Evolutionary conservation across 306 rosid genomes (phyloP), one percentile per base, ranked within the genome.

Genomic region (Cyclanthera cordifolia): DNA sequence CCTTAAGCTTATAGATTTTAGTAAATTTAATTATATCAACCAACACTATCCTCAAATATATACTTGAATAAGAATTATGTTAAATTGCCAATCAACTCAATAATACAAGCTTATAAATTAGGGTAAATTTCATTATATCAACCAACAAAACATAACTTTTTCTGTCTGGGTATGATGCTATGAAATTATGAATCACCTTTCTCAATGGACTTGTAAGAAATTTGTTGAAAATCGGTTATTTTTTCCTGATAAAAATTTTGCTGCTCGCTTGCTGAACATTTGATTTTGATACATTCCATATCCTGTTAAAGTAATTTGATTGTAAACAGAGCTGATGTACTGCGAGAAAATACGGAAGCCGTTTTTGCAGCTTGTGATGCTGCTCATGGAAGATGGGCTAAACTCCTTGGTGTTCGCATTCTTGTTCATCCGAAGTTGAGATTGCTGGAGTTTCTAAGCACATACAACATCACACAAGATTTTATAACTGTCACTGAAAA

Each of bases 311-410:
- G 75, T 72, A 77, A 75, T 87, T 78, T 75, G 82, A 78, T 86
- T 79, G 84, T 83, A 78, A 80, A 79, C 97, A 94, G 99, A 82
- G 91, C 97, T 77, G 99, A 94, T 79, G 96, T 90, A 76, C 79
- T 88, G 91, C 91, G 99, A 79, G 99, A 94, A 86, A 94, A 94
- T 82, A 89, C 99, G 81, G 99, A 90, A 94, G 99, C 99, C 59
- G 95, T 94, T 79, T 89, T 94, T 85, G 99, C 99, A 70, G 99
- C 99, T 56, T 94, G 97, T 74, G 99, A 94, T 86, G 96, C 96
- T 81, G 97, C 99, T 74, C 99, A 94, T 76, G 99, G 99, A 79
- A 86, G 99, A 85, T 94, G 99, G 99, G 99, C 99, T 1, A 94
- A 94, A 80, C 89, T 94, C 74, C 96, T 94, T 60, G 99, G 99